Evolutionary conservation across 2,329 filamentous ascomycete genomes (phyloP).

Genomic region (Triangularia verruculosa): DNA sequence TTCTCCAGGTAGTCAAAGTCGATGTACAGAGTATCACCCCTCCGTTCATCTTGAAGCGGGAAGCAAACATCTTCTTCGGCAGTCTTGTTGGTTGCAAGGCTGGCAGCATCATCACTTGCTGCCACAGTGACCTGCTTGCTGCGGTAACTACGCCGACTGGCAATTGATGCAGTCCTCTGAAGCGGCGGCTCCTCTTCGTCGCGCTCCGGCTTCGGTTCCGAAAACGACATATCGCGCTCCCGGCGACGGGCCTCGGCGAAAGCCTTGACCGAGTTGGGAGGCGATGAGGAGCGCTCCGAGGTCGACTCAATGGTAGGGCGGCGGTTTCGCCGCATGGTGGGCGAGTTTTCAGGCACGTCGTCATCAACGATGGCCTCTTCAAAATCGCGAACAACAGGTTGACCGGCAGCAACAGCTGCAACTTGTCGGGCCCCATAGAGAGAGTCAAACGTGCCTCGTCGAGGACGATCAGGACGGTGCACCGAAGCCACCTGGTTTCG

Average conservation of each 20-base stretch:
- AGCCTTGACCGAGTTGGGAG: slow-evolving; percentile 95
- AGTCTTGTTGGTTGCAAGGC: slow-evolving; percentile 63
- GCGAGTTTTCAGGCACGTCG: slow-evolving; percentile 51
- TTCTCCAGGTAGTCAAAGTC: slow-evolving; percentile 94
- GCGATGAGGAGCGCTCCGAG: slow-evolving; percentile 68
- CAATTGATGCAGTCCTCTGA: slow-evolving; percentile 68
- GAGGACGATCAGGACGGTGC: slow-evolving; percentile 57
- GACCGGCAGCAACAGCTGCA: slow-evolving; percentile 38
- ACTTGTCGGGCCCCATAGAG: slow-evolving; percentile 55
- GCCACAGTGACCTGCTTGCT: slow-evolving; percentile 60
- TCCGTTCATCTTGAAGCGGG: slow-evolving; percentile 65
- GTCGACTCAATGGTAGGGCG: slow-evolving; percentile 57
- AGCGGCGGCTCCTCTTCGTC: slow-evolving; percentile 52
- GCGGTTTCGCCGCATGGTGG: slow-evolving; percentile 44
- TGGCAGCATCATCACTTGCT: slow-evolving; percentile 52
- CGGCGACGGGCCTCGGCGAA: slow-evolving; percentile 89
- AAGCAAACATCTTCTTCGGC: slow-evolving; percentile 89
- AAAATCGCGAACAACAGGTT: slow-evolving; percentile 67
- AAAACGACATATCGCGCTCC: slow-evolving; percentile 66
- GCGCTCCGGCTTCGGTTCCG: slow-evolving; percentile 39
- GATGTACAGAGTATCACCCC: slow-evolving; percentile 73
- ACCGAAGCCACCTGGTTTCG: slow-evolving; percentile 63
- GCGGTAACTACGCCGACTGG: slow-evolving; percentile 58
- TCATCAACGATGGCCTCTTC: slow-evolving; percentile 84
- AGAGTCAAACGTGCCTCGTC: slow-evolving; percentile 73